These are phyloP conservation scores for Termitomyces sp. DNA, from an alignment of 768 basidiomycete species.

Conservation along the genomic window DNA sequence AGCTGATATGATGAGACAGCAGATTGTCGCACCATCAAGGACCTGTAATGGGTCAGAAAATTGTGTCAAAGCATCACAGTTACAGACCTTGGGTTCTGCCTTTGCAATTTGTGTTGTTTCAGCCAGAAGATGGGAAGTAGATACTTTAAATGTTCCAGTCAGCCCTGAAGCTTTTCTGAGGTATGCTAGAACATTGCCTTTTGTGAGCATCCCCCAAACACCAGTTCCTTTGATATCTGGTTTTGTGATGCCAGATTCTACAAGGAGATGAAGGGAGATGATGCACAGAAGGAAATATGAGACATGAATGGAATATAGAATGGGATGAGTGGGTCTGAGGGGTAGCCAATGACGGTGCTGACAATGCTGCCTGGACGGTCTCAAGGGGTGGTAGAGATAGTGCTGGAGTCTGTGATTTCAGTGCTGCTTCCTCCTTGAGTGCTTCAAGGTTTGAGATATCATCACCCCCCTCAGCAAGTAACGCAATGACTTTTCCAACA, in stretches of 20 bases:
- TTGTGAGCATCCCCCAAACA: slow-evolving; percentile 89
- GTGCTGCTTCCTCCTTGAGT: slow-evolving; percentile 43
- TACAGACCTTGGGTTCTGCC: slow-evolving; percentile 24
- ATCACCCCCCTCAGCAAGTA: slow-evolving; percentile 95
- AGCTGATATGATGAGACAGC: slow-evolving; percentile 60
- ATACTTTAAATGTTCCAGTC: slow-evolving; percentile 66
- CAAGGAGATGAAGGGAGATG: slow-evolving; percentile 76
- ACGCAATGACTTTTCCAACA: slow-evolving; percentile 86
- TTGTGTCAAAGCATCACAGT: neutral
- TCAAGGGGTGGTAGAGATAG: slow-evolving; percentile 28
- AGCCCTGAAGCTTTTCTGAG: slow-evolving; percentile 84
- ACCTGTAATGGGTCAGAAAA: slow-evolving; percentile 26
- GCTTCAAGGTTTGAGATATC: slow-evolving; percentile 82
- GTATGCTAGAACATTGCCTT: slow-evolving; percentile 88
- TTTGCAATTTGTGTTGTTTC: slow-evolving; percentile 31
- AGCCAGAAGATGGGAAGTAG: slow-evolving; percentile 24
- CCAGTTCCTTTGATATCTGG: slow-evolving; percentile 84
- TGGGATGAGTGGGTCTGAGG: slow-evolving; percentile 30
- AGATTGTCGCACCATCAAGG: slow-evolving; percentile 62
- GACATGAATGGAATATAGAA: slow-evolving; percentile 51
- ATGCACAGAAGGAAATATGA: slow-evolving; percentile 88
- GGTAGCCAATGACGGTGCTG: slow-evolving; percentile 22
- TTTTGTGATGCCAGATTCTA: slow-evolving; percentile 58
- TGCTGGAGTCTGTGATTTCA: slow-evolving; percentile 22
- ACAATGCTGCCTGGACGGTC: slow-evolving; percentile 22